A percentile compares a stretch with the other conserved stretches of the same genome.
Evolutionary conservation across 768 basidiomycete species (phyloP).

Genomic region (Pisolithus tinctorius): DNA sequence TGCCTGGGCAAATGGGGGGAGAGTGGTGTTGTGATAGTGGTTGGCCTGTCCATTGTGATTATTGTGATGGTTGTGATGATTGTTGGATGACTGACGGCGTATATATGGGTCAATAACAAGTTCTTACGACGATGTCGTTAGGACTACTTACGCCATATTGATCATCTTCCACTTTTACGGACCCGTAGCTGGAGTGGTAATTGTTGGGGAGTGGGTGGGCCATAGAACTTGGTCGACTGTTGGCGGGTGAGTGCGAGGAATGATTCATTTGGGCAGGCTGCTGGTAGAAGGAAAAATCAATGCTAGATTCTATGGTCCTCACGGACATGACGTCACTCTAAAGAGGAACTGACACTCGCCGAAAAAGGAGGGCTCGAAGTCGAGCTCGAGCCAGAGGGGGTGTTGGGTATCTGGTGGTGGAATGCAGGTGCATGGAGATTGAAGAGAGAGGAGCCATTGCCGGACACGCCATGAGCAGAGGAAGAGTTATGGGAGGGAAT

Average conservation of each 20-base stretch:
- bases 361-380: slow-evolving; percentile 80
- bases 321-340: slow-evolving; percentile 21
- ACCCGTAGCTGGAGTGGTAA: slow-evolving; percentile 39
- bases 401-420: slow-evolving; percentile 53
- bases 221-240: slow-evolving; percentile 39
- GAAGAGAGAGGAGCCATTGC: slow-evolving; percentile 39
- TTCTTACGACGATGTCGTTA: slow-evolving; percentile 2
- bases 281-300: slow-evolving; percentile 42
- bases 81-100: slow-evolving; percentile 20
- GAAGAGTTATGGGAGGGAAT: slow-evolving; percentile 34
- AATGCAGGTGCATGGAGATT: slow-evolving; percentile 51
- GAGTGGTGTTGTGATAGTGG: slow-evolving; percentile 35
- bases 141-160: slow-evolving; percentile 41
- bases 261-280: slow-evolving; percentile 68
- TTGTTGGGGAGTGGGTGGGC: slow-evolving; percentile 34
- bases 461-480: slow-evolving; percentile 33
- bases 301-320: slow-evolving; percentile 44
- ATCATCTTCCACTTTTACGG: slow-evolving; percentile 68
- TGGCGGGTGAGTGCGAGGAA: slow-evolving; percentile 42
- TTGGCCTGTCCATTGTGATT: slow-evolving; percentile 26
- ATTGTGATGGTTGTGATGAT: slow-evolving; percentile 26
- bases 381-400: slow-evolving; percentile 65
- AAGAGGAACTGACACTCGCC: slow-evolving; percentile 61
- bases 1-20: slow-evolving; percentile 44
- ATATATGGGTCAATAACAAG: not conserved